These are phyloP conservation scores for Talaromyces verruculosus DNA, from an alignment of 2,329 filamentous ascomycete species.

Conservation along the genomic window DNA sequence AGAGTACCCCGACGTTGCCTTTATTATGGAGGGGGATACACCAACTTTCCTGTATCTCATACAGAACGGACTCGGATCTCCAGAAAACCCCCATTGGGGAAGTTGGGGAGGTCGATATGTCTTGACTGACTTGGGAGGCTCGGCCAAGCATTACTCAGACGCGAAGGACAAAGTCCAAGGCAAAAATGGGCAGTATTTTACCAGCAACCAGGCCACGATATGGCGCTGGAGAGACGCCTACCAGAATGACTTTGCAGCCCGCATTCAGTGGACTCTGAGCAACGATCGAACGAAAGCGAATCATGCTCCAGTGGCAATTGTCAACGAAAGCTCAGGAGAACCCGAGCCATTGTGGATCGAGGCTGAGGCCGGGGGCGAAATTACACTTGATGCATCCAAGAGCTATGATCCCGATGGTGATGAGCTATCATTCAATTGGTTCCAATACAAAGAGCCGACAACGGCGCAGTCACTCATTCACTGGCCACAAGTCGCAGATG, in stretches of 20 bases:
- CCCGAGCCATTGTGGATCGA: neutral
- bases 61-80: neutral
- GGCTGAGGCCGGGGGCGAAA: neutral
- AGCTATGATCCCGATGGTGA: neutral
- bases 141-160: neutral
- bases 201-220: neutral
- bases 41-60: neutral
- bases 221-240: neutral
- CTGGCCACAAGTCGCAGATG: neutral
- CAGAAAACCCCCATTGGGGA: neutral
- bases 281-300: neutral
- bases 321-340: neutral
- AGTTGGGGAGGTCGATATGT: slow-evolving; percentile 1
- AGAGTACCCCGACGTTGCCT: neutral
- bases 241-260: neutral
- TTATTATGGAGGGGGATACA: neutral
- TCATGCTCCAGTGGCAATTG: neutral
- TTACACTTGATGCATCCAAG: neutral
- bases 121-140: neutral
- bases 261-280: neutral
- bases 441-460: neutral
- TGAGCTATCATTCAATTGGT: slow-evolving; percentile 1
- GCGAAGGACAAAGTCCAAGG: neutral
- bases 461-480: neutral
- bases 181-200: neutral